These are phyloP conservation scores for Ceratobasidium sp. DNA, from an alignment of 1,284 basidiomycete genomes.

Conservation along the genomic window DNA sequence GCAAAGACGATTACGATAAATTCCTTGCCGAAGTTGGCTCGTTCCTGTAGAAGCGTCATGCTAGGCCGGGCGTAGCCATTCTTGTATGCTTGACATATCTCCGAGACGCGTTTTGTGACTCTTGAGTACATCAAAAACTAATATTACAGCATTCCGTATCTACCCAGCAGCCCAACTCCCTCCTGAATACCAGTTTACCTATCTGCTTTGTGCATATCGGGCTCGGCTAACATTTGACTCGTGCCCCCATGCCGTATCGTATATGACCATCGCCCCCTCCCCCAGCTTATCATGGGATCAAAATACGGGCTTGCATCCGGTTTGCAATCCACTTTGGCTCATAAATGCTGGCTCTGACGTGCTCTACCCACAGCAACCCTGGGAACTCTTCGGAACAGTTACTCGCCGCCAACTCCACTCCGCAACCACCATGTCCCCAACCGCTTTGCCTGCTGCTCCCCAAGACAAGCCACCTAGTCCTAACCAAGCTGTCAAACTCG, in stretches of 20 bases:
- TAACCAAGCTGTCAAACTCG: constrained; percentile 37
- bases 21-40: constrained; percentile 81
- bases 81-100: constrained; percentile 1
- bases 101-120: background rate
- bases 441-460: constrained; percentile 11
- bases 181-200: background rate
- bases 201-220: constrained; percentile 24
- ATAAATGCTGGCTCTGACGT: constrained; percentile 30
- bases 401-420: constrained; percentile 12
- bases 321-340: background rate
- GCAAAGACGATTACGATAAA: constrained; percentile 78
- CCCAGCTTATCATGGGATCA: constrained; percentile 29
- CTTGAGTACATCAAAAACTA: background rate
- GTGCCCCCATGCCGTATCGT: background rate
- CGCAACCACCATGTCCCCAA: constrained; percentile 45
- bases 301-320: constrained; percentile 16
- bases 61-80: background rate
- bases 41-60: constrained; percentile 55
- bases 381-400: background rate
- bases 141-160: background rate
- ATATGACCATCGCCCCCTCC: background rate
- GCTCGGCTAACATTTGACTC: constrained; percentile 44
- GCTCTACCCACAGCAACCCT: background rate
- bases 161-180: background rate
- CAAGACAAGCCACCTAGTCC: background rate